Evolutionary conservation across 192 early-diverging fungal species (phyloP).

Genomic region (Mortierella claussenii): DNA sequence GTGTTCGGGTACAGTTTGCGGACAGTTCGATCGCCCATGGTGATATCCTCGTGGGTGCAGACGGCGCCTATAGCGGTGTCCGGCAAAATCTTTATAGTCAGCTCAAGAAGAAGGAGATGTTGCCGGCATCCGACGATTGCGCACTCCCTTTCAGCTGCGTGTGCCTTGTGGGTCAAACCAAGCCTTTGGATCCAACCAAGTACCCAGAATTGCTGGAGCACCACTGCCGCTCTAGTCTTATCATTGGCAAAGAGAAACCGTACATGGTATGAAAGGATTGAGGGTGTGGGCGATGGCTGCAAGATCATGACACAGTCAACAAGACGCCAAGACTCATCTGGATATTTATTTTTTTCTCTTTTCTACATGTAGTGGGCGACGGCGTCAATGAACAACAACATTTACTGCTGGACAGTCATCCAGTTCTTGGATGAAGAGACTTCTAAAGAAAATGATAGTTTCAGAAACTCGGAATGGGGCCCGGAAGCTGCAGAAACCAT

Average conservation of each 20-base stretch:
- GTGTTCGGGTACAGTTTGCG: constrained; percentile 1
- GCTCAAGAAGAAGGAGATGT: not conserved
- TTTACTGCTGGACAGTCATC: constrained; percentile 2
- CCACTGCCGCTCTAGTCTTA: not conserved
- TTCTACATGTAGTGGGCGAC: constrained; percentile 26
- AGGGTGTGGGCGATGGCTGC: too few species aligned
- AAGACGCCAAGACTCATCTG: too few species aligned
- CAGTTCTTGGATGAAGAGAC: not conserved
- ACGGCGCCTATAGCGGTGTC: constrained; percentile 17
- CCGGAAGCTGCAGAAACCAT: constrained; percentile 1
- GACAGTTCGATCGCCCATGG: constrained; percentile 6
- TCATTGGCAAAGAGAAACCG: not conserved
- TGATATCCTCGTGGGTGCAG: constrained; percentile 19
- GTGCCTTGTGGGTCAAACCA: constrained; percentile 9
- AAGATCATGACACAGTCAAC: too few species aligned
- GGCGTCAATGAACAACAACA: not conserved
- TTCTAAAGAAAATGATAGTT: not conserved
- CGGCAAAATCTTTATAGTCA: constrained; percentile 9
- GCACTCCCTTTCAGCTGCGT: constrained; percentile 4
- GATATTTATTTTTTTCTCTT: not conserved
- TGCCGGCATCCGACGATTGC: constrained; percentile 1
- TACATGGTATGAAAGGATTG: constrained; percentile 12
- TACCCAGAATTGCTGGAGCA: not conserved
- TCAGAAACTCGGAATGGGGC: constrained; percentile 3
- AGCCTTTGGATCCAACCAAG: not conserved